phyloP scores from a whole-genome alignment of 306 rosid species.

The Dryas octopetala region DNA sequence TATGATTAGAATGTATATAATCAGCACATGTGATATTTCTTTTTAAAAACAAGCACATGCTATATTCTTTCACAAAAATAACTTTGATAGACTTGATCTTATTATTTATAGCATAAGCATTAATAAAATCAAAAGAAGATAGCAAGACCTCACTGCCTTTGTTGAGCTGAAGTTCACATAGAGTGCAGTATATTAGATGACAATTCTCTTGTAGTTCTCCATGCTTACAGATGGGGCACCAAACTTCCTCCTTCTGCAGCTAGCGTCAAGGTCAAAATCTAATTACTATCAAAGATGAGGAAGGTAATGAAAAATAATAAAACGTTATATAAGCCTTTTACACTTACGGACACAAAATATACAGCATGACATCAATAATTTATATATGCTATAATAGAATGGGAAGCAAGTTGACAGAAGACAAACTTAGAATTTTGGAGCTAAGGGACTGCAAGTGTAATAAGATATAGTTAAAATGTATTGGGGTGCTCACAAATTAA shows the following conservation, averaged over 20 bases:
- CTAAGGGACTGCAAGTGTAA: neutral
- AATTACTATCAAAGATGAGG: conserved; percentile 12
- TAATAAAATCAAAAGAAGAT: conserved; percentile 16
- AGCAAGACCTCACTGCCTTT: conserved; percentile 63
- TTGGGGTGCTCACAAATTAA: neutral
- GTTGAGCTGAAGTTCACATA: conserved; percentile 58
- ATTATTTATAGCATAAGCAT: neutral
- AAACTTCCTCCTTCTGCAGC: conserved; percentile 44
- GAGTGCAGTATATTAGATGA: conserved; percentile 46
- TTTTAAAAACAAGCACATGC: too few species aligned
- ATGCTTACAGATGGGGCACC: conserved; percentile 89
- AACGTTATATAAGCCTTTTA: neutral
- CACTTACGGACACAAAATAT: neutral
- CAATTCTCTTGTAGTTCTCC: conserved; percentile 64
- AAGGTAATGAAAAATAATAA: neutral
- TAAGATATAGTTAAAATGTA: neutral
- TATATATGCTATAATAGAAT: neutral
- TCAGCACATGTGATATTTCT: too few species aligned
- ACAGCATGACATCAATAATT: neutral
- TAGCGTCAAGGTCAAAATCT: conserved; percentile 31
- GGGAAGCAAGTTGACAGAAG: neutral
- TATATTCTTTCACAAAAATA: too few species aligned
- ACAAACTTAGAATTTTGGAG: neutral
- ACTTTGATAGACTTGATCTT: too few species aligned
- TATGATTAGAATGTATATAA: too few species aligned